Evolutionary conservation across 2,329 filamentous ascomycete species (phyloP).

Genomic region (Polychaeton citri): DNA sequence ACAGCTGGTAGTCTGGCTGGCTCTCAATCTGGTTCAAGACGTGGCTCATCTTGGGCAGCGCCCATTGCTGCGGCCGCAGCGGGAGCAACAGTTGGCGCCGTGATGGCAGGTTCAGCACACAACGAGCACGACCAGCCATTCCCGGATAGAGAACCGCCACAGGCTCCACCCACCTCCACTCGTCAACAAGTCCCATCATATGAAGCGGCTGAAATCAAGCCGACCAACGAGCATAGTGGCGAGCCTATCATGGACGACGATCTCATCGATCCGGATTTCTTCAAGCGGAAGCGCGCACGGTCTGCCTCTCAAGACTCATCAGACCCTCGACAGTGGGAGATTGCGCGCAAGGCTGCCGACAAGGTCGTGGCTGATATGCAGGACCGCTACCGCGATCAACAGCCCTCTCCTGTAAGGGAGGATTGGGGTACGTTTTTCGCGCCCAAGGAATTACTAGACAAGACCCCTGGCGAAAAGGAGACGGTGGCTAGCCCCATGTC

Average conservation of each 20-base stretch:
- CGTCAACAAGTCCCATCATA: conserved; percentile 2
- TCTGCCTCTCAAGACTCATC: background rate
- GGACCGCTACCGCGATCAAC: conserved; percentile 25
- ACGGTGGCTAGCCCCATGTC: conserved; percentile 27
- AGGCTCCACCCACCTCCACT: background rate
- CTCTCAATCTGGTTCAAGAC: too few relatives aligned
- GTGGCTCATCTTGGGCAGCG: conserved; percentile 19
- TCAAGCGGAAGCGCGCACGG: conserved; percentile 23
- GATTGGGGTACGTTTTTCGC: conserved; percentile 34
- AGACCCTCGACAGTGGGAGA: conserved; percentile 3
- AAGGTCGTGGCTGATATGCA: conserved; percentile 31
- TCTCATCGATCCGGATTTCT: conserved; percentile 32
- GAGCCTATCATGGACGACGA: conserved; percentile 31
- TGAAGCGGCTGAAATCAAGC: conserved; percentile 12
- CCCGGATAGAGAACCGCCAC: conserved; percentile 2
- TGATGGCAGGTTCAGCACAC: conserved; percentile 13
- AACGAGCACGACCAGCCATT: conserved; percentile 7
- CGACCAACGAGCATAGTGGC: conserved; percentile 20
- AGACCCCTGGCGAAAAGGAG: conserved; percentile 24
- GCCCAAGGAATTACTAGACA: conserved; percentile 29
- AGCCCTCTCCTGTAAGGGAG: conserved; percentile 17
- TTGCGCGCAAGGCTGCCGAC: conserved; percentile 19
- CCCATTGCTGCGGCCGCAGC: conserved; percentile 24
- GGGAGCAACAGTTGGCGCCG: conserved; percentile 18
- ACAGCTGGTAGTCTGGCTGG: background rate